Evolutionary conservation across 192 early-diverging fungal genomes (phyloP).

Genomic region (Coemansia sp.): DNA sequence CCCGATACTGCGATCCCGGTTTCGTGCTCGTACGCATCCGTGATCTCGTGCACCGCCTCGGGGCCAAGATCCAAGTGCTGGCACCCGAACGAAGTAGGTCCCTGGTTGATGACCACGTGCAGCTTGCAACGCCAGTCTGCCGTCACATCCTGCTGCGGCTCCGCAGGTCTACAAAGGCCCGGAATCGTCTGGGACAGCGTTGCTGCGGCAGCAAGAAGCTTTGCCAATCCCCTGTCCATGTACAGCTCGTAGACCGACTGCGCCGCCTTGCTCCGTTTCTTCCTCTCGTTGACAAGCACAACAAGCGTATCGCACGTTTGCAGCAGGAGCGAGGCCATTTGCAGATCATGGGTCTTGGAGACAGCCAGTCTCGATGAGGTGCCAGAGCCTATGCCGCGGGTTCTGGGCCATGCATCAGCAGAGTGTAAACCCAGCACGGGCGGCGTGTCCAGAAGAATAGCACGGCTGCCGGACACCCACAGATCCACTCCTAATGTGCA

Average conservation of each 20-base stretch:
- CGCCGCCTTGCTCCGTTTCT: not conserved
- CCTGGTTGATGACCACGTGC: constrained; percentile 21
- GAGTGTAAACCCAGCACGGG: constrained; percentile 11
- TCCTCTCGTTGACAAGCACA: constrained; percentile 10
- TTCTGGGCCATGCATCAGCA: constrained; percentile 6
- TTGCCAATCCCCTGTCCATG: constrained; percentile 20
- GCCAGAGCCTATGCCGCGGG: not conserved
- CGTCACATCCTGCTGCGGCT: not conserved
- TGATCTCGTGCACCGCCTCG: constrained; percentile 1
- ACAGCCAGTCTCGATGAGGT: not conserved
- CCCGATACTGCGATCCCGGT: constrained; percentile 22
- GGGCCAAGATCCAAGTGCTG: not conserved
- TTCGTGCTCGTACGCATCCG: constrained; percentile 16
- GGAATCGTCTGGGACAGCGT: constrained; percentile 13
- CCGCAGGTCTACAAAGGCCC: constrained; percentile 9
- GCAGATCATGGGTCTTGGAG: constrained; percentile 26
- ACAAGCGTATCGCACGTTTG: constrained; percentile 33
- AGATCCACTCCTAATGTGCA: constrained; percentile 13
- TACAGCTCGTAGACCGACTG: not conserved
- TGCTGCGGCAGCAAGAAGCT: constrained; percentile 12
- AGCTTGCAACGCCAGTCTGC: constrained; percentile 12
- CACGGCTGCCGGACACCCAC: constrained; percentile 11
- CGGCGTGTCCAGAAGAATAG: constrained; percentile 33
- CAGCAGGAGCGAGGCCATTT: constrained; percentile 27
- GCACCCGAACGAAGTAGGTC: not conserved